Percentiles rank a stretch among this genome's conserved stretches.
These are phyloP conservation scores for Colletotrichum sp. DNA, from an alignment of 2,329 filamentous ascomycete genomes.

Conservation along the genomic window DNA sequence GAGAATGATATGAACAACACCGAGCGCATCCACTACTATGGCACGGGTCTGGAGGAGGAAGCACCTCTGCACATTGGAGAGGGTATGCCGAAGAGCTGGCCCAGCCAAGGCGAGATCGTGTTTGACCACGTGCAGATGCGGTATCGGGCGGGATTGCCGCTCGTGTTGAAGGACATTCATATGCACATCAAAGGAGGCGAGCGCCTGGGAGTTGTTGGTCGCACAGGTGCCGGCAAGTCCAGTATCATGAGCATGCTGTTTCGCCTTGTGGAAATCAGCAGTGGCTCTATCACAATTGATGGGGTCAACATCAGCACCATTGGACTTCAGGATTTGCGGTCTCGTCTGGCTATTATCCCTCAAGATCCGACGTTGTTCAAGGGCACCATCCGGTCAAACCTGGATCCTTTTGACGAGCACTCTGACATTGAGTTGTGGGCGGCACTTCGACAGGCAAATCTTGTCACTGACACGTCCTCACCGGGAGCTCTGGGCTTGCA, in stretches of 20 bases:
- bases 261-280: slow-evolving; percentile 73
- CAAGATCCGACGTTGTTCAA: slow-evolving; percentile 76
- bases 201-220: slow-evolving; percentile 79
- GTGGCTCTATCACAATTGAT: slow-evolving; percentile 72
- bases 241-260: slow-evolving; percentile 65
- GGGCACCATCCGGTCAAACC: slow-evolving; percentile 58
- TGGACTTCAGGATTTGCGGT: slow-evolving; percentile 71
- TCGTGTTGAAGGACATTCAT: slow-evolving; percentile 66
- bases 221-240: slow-evolving; percentile 31
- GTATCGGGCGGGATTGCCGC: slow-evolving; percentile 72
- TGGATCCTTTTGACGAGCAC: slow-evolving; percentile 72
- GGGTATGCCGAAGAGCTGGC: slow-evolving; percentile 70
- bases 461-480: slow-evolving; percentile 39
- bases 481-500: slow-evolving; percentile 52
- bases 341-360: slow-evolving; percentile 73
- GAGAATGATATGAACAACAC: slow-evolving; percentile 98
- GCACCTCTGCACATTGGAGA: slow-evolving; percentile 79
- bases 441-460: slow-evolving; percentile 70
- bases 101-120: slow-evolving; percentile 79
- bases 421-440: slow-evolving; percentile 55
- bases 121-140: slow-evolving; percentile 81
- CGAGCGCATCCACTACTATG: slow-evolving; percentile 90
- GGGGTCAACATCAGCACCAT: slow-evolving; percentile 77
- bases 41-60: slow-evolving; percentile 84
- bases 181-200: slow-evolving; percentile 63